Base-by-base conservation (phyloP, 352 stramenopile species). In the Phytophthora aleatoria region DNA sequence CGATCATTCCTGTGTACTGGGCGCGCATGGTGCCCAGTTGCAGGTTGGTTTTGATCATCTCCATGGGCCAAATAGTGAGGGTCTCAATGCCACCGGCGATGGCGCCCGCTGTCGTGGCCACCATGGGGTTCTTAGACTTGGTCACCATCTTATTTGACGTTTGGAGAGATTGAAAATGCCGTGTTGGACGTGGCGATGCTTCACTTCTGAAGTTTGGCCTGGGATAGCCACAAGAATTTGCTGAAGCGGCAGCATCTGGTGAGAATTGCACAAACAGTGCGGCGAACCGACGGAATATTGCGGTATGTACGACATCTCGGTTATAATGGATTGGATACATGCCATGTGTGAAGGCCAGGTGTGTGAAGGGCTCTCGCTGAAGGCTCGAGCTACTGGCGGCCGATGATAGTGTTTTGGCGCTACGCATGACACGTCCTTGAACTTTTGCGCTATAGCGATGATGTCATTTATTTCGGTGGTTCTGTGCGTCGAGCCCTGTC, bases 21-120 rank as follows among this genome's bases (percentile, higher is more conserved):
- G 71, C 43, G 41, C 81, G 81, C 83, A 92, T 92, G 39, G 85
- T 94, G 60, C 82, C 83, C 42, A 97, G 78, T 77, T 97, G 90
- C 61, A 97, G 73, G 72, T 97, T 92, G 59, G 91, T 97, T 85
- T 99, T 98, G 75, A 97, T 97, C 78, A 96, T 98, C 76, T 97
- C 90, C 84, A 97, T 96, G 41, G 90, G 90, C 90, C 90, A 97
- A 58, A 96, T 95, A n/a, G 75, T 85, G 35, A 90, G 76, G 38
- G 85, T 95, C 69, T 97, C 90, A 70, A 97, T 90, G 50, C 83
- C 87, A 48, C 90, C 90, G n/a, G 90, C 90, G 52, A 97, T 89
- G 24, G 87, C 82, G 36, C 90, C 90, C 13, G 88, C 83, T 16
- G 89, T 89, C 42, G 91, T 89, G 47, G 89, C 81, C 60, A 95